Percentiles rank a stretch among this genome's conserved stretches.
Evolutionary conservation across 2,329 filamentous ascomycete species (phyloP).

Genomic region (Zymoseptoria brevis): DNA sequence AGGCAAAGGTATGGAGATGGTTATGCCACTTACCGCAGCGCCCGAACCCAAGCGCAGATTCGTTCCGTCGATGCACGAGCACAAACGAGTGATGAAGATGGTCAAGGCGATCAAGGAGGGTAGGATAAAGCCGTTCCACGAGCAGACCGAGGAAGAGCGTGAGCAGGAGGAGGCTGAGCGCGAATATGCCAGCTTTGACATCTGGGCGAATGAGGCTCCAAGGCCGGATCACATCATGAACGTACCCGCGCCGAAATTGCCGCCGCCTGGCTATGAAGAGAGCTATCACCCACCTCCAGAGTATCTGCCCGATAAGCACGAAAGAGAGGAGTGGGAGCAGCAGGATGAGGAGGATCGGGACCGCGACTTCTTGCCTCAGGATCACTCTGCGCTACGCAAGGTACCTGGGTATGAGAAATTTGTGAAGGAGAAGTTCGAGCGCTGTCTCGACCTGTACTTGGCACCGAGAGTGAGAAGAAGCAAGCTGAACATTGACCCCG

Average conservation of each 20-base stretch:
- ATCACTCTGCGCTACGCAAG: constrained; percentile 75
- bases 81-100: constrained; percentile 93
- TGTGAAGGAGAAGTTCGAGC: constrained; percentile 92
- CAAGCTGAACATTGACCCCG: constrained; percentile 92
- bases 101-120: constrained; percentile 93
- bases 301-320: constrained; percentile 79
- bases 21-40: constrained; percentile 89
- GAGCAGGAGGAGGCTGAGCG: constrained; percentile 58
- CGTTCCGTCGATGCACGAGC: constrained; percentile 92
- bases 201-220: constrained; percentile 89
- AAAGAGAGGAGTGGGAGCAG: constrained; percentile 77
- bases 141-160: constrained; percentile 55
- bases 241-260: constrained; percentile 84
- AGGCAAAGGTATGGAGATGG: constrained; percentile 69
- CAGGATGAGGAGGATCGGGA: constrained; percentile 84
- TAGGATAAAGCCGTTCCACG: constrained; percentile 82
- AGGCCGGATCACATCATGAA: constrained; percentile 85
- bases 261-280: constrained; percentile 88
- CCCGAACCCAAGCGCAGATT: constrained; percentile 95
- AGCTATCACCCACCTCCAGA: constrained; percentile 95
- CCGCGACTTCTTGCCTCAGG: constrained; percentile 75
- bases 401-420: constrained; percentile 86
- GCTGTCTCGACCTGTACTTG: constrained; percentile 90
- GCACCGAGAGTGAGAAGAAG: constrained; percentile 87
- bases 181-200: constrained; percentile 68